Evolutionary conservation across 257 asterid genomes (phyloP), one percentile per base, ranked within the genome.

Genomic region (Ehretia macrophylla): DNA sequence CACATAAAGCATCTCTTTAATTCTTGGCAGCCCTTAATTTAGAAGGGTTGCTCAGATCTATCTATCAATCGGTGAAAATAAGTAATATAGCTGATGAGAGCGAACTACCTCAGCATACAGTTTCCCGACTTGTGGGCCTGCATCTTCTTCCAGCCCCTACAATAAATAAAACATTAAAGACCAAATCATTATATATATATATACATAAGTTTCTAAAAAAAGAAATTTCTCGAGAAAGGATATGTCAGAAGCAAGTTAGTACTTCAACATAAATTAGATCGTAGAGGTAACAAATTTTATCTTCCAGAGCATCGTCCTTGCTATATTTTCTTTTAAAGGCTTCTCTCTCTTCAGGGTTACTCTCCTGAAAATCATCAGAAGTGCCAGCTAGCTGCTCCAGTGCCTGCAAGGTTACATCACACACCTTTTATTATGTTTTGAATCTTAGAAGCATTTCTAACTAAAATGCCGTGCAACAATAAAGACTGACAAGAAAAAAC

Each of bases 111-210:
- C 99, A 61, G 91, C 96, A 59, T 93, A 93, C 68, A 93, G 75
- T 77, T 77, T 85, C 78, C 86, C 81, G 74, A 85, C 95, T 56
- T 87, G 97, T 20, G 92, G 99, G 52, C 95, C 92, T 10, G 95
- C 90, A 77, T 89, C 94, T 79, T 90, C 99, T 62, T 93, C 96
- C 58, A 77, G 78, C 69, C 82, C 92, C 99, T 93, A 75, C 52
- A 75, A 63, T 17, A 60, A 48, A 59, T 10, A 55, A 20, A 56
- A 52, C 32, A 59, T 18, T 56, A 76, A 23, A 60, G 3, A 51
- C 56, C 47, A 37, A 38, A 52, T 17, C 14, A 20, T 64, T 16
- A 35, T 45, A 22, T n/a, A n/a, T n/a, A n/a, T n/a, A n/a, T 42
- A 10, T 42, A 42, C 47, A 39, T 0, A 12, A 60, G 8, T 45